phyloP scores from a whole-genome alignment of 2,329 filamentous ascomycete genomes.

The Chaetomiaceae sp. region DNA sequence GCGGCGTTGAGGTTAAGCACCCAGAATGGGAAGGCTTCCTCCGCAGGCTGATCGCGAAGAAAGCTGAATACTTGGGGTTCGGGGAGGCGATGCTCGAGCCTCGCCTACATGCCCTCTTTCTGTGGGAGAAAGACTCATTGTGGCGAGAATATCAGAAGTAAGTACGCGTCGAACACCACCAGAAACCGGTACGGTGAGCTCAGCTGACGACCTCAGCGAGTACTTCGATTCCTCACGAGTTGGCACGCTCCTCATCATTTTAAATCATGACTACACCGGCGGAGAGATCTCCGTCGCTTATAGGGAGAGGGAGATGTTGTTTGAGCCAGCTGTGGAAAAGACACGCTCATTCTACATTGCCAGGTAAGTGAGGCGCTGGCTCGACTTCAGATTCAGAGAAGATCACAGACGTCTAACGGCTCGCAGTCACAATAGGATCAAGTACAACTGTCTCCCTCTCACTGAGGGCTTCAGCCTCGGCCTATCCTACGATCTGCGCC shows the following conservation, averaged over 20 bases:
- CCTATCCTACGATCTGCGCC: constrained; percentile 4
- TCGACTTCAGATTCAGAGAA: neutral
- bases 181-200: neutral
- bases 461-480: constrained; percentile 1
- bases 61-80: neutral
- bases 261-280: constrained; percentile 3
- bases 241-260: constrained; percentile 3
- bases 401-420: neutral
- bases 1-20: neutral
- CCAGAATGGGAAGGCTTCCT: neutral
- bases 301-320: neutral
- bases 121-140: constrained; percentile 6
- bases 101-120: neutral
- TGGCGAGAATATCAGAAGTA: constrained; percentile 3
- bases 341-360: neutral
- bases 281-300: constrained; percentile 1
- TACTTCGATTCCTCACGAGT: neutral
- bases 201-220: neutral
- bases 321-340: neutral
- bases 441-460: constrained; percentile 1
- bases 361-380: neutral
- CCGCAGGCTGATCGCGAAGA: neutral
- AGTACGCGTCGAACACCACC: neutral
- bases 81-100: neutral
- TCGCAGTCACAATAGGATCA: neutral